Evolutionary conservation across 768 basidiomycete genomes (phyloP).

Genomic region (Russula dissimulans): DNA sequence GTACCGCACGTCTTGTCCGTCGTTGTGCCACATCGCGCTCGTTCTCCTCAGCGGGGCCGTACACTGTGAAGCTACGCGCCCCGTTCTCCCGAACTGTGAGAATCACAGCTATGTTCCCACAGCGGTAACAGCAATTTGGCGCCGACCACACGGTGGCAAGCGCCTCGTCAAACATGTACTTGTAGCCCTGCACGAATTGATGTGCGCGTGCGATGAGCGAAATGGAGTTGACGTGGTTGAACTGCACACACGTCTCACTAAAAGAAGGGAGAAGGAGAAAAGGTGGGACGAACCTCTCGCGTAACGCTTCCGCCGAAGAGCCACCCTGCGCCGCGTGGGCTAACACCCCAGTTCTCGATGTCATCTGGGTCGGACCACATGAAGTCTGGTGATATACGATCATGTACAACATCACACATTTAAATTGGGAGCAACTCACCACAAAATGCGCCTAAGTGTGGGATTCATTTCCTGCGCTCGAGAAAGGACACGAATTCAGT

Average conservation of each 20-base stretch:
- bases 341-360: slow-evolving; percentile 86
- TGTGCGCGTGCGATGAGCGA: slow-evolving; percentile 89
- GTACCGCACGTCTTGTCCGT: too few species aligned
- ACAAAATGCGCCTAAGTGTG: slow-evolving; percentile 98
- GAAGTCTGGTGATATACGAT: too few species aligned
- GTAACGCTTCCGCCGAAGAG: slow-evolving; percentile 85
- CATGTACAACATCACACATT: background rate
- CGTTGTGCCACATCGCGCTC: slow-evolving; percentile 77
- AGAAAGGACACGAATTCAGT: too few species aligned
- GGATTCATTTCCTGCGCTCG: slow-evolving; percentile 37
- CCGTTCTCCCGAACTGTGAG: too few species aligned
- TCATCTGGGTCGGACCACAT: too few species aligned
- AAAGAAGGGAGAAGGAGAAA: slow-evolving; percentile 12
- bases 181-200: slow-evolving; percentile 92
- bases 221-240: slow-evolving; percentile 85
- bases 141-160: slow-evolving; percentile 93
- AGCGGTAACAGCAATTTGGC: slow-evolving; percentile 78
- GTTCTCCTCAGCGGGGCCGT: too few species aligned
- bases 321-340: slow-evolving; percentile 94
- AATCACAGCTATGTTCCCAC: too few species aligned
- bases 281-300: too few species aligned
- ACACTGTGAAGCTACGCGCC: too few species aligned
- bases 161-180: slow-evolving; percentile 91
- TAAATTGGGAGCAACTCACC: slow-evolving; percentile 36
- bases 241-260: slow-evolving; percentile 36